Evolutionary conservation across 2,329 filamentous ascomycete species (phyloP).

Genomic region (Verticillium isaacii): DNA sequence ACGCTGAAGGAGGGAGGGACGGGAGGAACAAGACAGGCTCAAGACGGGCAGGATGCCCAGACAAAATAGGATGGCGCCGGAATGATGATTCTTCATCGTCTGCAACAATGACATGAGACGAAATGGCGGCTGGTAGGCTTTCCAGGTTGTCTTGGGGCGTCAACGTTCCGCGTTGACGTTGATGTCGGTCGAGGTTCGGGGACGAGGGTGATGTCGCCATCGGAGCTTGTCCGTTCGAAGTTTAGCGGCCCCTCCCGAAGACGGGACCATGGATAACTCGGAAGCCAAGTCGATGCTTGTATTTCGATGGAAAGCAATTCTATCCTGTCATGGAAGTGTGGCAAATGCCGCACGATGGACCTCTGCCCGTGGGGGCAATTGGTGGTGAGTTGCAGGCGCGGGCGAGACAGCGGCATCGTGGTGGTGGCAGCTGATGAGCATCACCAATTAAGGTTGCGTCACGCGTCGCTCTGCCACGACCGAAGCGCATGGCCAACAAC

Average conservation of each 20-base stretch:
- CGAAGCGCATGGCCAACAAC: not conserved
- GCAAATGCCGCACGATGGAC: not conserved
- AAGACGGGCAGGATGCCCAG: not conserved
- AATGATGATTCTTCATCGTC: not conserved
- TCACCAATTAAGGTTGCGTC: not conserved
- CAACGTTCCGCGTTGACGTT: not conserved
- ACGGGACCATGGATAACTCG: not conserved
- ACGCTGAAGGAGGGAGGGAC: slow-evolving; percentile 5
- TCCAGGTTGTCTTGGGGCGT: not conserved
- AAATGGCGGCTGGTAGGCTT: not conserved
- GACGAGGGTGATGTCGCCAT: slow-evolving; percentile 19
- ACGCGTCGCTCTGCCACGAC: not conserved
- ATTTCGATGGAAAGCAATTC: not conserved
- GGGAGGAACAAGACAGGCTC: not conserved
- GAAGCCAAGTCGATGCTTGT: slow-evolving; percentile 1
- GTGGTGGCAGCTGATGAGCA: not conserved
- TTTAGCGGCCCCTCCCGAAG: slow-evolving; percentile 5
- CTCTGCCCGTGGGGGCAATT: not conserved
- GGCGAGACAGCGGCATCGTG: not conserved
- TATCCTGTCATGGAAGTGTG: not conserved
- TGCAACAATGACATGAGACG: not conserved
- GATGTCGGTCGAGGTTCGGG: not conserved
- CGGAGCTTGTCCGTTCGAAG: slow-evolving; percentile 14
- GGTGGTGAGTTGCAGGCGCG: not conserved
- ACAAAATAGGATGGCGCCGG: not conserved